A percentile compares a stretch with the other conserved stretches of the same genome.
Evolutionary conservation across 2,329 filamentous ascomycete genomes (phyloP).

Genomic region (Paramyrothecium roridum): DNA sequence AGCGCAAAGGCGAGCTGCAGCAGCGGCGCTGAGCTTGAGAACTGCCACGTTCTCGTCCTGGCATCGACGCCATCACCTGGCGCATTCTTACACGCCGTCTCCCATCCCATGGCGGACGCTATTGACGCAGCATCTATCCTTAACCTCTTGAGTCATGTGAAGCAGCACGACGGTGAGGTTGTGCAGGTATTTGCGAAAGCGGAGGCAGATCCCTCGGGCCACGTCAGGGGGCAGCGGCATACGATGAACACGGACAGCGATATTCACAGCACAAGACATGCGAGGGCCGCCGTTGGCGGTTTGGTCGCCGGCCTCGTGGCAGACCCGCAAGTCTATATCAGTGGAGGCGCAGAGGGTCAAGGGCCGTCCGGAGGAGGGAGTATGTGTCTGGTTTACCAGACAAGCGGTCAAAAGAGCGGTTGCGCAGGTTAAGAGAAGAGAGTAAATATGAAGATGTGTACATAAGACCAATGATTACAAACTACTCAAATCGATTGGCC

Average conservation of each 20-base stretch:
- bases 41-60: conserved; percentile 7
- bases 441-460: too few species aligned
- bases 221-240: conserved; percentile 2
- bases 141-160: neutral
- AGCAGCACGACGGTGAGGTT: conserved; percentile 2
- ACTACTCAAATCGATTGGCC: too few species aligned
- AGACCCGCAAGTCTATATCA: conserved; percentile 5
- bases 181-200: conserved; percentile 7
- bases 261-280: conserved; percentile 7
- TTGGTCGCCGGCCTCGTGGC: conserved; percentile 4
- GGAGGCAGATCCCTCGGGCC: conserved; percentile 5
- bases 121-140: conserved; percentile 5
- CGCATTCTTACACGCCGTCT: conserved; percentile 2
- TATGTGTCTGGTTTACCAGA: conserved; percentile 5
- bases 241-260: conserved; percentile 8
- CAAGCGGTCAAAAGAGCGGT: neutral
- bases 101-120: conserved; percentile 5
- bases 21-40: conserved; percentile 5
- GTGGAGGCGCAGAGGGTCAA: conserved; percentile 6
- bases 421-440: neutral
- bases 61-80: neutral
- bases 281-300: conserved; percentile 5
- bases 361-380: conserved; percentile 6
- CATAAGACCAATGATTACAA: too few species aligned
- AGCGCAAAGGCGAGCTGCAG: conserved; percentile 7